Percentiles rank a stretch among this genome's conserved stretches.
Conservation (phyloP, 2,329 filamentous ascomycete species). For the Pseudophaeomoniella oleicola region DNA sequence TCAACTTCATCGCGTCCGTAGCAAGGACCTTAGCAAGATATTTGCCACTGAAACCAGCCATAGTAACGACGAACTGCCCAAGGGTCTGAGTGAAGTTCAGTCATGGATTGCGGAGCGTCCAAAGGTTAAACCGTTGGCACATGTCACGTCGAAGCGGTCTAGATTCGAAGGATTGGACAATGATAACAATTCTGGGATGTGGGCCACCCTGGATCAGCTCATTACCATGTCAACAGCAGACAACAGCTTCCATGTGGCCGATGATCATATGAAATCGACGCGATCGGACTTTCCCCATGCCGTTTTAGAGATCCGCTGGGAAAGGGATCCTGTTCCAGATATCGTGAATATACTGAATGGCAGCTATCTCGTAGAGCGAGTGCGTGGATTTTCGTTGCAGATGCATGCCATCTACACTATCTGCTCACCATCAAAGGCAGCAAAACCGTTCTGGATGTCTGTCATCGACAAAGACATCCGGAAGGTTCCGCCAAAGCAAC, state of each 20-base stretch:
- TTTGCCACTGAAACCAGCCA: constrained; percentile 6
- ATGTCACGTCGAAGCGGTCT: constrained; percentile 28
- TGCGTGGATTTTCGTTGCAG: constrained; percentile 39
- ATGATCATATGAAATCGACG: constrained; percentile 12
- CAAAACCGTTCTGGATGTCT: constrained; percentile 32
- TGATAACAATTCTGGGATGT: constrained; percentile 23
- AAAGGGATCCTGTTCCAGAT: constrained; percentile 18
- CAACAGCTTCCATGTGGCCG: constrained; percentile 3
- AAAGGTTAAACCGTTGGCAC: constrained; percentile 31
- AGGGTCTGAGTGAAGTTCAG: background rate
- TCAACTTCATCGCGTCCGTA: constrained; percentile 6
- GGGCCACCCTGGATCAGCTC: constrained; percentile 34
- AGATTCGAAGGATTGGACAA: constrained; percentile 34
- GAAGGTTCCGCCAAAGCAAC: constrained; percentile 26
- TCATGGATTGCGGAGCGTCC: constrained; percentile 28
- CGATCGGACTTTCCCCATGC: constrained; percentile 32
- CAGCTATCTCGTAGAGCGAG: constrained; percentile 23
- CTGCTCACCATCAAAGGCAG: constrained; percentile 27
- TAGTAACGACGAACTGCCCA: background rate
- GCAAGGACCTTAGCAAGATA: constrained; percentile 8
- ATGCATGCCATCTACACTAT: constrained; percentile 36
- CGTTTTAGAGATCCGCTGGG: constrained; percentile 34
- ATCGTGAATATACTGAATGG: constrained; percentile 12
- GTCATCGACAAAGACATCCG: constrained; percentile 35
- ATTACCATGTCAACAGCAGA: constrained; percentile 20